A percentile compares a stretch with the other conserved stretches of the same genome.
Conservation (phyloP, 495 filamentous ascomycete genomes). For the Pyrenula massariospora region DNA sequence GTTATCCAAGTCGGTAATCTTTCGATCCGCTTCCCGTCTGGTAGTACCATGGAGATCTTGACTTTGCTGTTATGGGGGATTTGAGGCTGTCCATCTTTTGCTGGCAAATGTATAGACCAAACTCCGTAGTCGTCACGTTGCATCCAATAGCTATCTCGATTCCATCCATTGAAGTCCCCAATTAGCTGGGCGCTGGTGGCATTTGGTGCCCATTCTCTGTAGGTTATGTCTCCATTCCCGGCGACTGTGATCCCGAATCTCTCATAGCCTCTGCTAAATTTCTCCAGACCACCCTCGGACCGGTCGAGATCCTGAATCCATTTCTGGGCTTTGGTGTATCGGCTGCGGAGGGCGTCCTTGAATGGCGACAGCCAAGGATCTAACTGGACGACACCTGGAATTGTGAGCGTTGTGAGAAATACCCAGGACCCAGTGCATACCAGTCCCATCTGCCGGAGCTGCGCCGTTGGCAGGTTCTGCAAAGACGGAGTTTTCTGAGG, state of each 20-base stretch:
- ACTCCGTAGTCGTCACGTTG: slow-evolving; percentile 74
- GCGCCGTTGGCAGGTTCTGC: slow-evolving; percentile 12
- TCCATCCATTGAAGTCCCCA: slow-evolving; percentile 97
- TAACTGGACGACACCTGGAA: slow-evolving; percentile 67
- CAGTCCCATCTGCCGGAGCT: slow-evolving; percentile 37
- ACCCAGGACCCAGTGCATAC: slow-evolving; percentile 12
- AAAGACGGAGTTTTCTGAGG: slow-evolving; percentile 6
- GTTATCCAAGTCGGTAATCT: slow-evolving; percentile 93
- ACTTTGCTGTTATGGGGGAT: slow-evolving; percentile 91
- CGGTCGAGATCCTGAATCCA: slow-evolving; percentile 81
- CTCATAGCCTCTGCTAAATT: slow-evolving; percentile 85
- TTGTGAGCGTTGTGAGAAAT: slow-evolving; percentile 6
- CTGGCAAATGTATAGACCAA: slow-evolving; percentile 71
- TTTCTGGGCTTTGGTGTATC: slow-evolving; percentile 69
- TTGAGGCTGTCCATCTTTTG: slow-evolving; percentile 58
- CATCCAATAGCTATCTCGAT: slow-evolving; percentile 72
- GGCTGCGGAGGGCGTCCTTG: slow-evolving; percentile 58
- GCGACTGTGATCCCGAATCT: slow-evolving; percentile 71
- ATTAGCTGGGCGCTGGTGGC: slow-evolving; percentile 75
- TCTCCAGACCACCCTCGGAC: slow-evolving; percentile 78
- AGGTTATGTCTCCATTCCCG: slow-evolving; percentile 72
- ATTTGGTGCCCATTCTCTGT: slow-evolving; percentile 95
- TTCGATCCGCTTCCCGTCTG: slow-evolving; percentile 69
- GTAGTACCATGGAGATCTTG: slow-evolving; percentile 85
- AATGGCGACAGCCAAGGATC: slow-evolving; percentile 89